These are phyloP conservation scores for Periconia sp. DNA, from an alignment of 2,329 filamentous ascomycete genomes.

Conservation along the genomic window DNA sequence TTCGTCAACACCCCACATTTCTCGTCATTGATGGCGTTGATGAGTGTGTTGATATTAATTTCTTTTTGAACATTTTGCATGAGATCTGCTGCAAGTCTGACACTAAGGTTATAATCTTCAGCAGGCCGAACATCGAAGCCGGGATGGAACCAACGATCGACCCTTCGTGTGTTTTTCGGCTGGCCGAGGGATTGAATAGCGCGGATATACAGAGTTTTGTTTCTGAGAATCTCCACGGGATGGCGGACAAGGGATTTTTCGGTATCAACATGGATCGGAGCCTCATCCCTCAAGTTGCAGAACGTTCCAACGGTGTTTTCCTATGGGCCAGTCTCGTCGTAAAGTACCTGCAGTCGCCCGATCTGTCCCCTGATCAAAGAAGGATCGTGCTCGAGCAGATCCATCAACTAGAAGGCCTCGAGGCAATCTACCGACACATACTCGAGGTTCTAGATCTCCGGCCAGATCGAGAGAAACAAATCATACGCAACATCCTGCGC, in stretches of 20 bases:
- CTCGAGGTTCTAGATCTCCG: slow-evolving; percentile 20
- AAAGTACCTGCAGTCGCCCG: slow-evolving; percentile 24
- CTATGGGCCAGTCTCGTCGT: slow-evolving; percentile 29
- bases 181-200: slow-evolving; percentile 19
- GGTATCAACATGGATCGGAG: slow-evolving; percentile 29
- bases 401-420: slow-evolving; percentile 20
- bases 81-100: slow-evolving; percentile 28
- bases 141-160: slow-evolving; percentile 30
- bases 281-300: slow-evolving; percentile 18
- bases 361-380: slow-evolving; percentile 29
- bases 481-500: slow-evolving; percentile 25
- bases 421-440: slow-evolving; percentile 23
- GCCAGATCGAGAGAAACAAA: slow-evolving; percentile 18
- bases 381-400: slow-evolving; percentile 17
- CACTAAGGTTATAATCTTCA: slow-evolving; percentile 26
- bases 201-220: slow-evolving; percentile 22
- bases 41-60: slow-evolving; percentile 22
- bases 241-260: slow-evolving; percentile 34
- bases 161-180: slow-evolving; percentile 23
- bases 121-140: slow-evolving; percentile 25
- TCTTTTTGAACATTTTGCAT: slow-evolving; percentile 22
- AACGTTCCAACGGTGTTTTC: slow-evolving; percentile 27
- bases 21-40: slow-evolving; percentile 34
- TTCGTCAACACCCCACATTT: slow-evolving; percentile 34
- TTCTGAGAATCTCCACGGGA: slow-evolving; percentile 18